Base-by-base conservation (phyloP, 1,139 yeast species). In the Lodderomyces metapsilosis region DNA sequence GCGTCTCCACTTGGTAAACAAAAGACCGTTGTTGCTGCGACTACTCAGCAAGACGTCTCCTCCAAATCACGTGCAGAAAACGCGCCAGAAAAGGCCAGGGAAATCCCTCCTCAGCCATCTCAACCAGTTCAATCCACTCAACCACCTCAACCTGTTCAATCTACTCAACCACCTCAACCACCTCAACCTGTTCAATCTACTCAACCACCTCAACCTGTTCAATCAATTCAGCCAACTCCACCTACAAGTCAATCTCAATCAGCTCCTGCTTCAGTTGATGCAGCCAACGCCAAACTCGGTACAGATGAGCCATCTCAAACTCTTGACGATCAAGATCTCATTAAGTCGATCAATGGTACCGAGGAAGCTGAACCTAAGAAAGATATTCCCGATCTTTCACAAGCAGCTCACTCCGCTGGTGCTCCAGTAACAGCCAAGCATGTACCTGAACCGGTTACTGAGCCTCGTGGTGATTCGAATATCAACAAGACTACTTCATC, bases 101-200 rank as follows among this genome's bases (percentile, higher is more conserved):
- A 28, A 10, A 16, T 7, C 20, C 34, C 37, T 13, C 6, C 18
- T 6, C 33, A 25, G 28, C 18, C 18, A 23, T 28, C 36, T 13
- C 27, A 17, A 13, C 28, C 20, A 34, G 15, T 28, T 11, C 22
- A 20, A 20, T n/a, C n/a, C n/a, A n/a, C n/a, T n/a, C n/a, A n/a
- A n/a, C n/a, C n/a, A n/a, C 22, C 22, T 20, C 22, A 20, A 20
- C 22, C 8, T 20, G 27, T 24, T 24, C 27, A 21, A 21, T n/a
- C 24, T 11, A 34, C 37, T 16, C 41, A 39, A n/a, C 40, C 45
- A 20, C 39, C 31, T 2, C 33, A 35, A 21, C 31, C 46, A 21
- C 40, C 44, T 16, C 28, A 34, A 33, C 18, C 22, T 28, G 17
- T 3, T 16, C 34, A 12, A 8, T 36, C 18, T 17, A 15, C 32